These are phyloP conservation scores for Fusarium sp. DNA, from an alignment of 2,329 filamentous ascomycete genomes.

Conservation along the genomic window DNA sequence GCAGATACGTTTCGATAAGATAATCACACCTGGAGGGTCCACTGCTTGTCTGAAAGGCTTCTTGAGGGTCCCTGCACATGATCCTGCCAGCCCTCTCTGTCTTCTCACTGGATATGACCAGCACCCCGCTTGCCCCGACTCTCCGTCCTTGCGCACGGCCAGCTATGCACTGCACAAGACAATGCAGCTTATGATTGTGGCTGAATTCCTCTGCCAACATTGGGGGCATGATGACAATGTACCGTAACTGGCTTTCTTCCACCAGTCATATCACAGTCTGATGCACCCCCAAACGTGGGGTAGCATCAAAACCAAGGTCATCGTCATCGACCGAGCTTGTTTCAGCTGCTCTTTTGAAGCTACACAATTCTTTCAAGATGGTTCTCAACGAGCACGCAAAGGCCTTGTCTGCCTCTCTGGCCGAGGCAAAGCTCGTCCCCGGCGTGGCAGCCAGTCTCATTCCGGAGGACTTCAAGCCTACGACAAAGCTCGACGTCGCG, in stretches of 20 bases:
- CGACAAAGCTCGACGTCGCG: slow-evolving; percentile 53
- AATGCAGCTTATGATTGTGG: background rate
- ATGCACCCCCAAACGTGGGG: slow-evolving; percentile 35
- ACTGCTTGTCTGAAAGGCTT: background rate
- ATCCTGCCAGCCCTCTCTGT: background rate
- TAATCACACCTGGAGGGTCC: background rate
- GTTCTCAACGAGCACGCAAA: slow-evolving; percentile 27
- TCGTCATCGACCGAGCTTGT: slow-evolving; percentile 28
- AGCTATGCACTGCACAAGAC: background rate
- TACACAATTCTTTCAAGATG: slow-evolving; percentile 20
- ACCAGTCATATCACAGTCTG: slow-evolving; percentile 31
- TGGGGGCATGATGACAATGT: slow-evolving; percentile 17
- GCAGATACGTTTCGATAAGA: background rate
- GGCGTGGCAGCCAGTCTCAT: slow-evolving; percentile 55
- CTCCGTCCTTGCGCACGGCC: background rate
- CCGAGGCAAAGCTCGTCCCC: slow-evolving; percentile 54
- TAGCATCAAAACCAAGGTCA: slow-evolving; percentile 23
- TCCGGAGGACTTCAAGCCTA: slow-evolving; percentile 56
- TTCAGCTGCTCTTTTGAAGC: background rate
- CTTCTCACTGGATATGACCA: background rate
- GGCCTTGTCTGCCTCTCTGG: slow-evolving; percentile 47
- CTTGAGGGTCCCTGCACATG: background rate
- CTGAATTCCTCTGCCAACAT: background rate
- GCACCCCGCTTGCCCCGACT: background rate
- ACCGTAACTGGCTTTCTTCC: slow-evolving; percentile 13